Evolutionary conservation across 805 yeast species (phyloP).

Genomic region (Yarrowia hollandica): DNA sequence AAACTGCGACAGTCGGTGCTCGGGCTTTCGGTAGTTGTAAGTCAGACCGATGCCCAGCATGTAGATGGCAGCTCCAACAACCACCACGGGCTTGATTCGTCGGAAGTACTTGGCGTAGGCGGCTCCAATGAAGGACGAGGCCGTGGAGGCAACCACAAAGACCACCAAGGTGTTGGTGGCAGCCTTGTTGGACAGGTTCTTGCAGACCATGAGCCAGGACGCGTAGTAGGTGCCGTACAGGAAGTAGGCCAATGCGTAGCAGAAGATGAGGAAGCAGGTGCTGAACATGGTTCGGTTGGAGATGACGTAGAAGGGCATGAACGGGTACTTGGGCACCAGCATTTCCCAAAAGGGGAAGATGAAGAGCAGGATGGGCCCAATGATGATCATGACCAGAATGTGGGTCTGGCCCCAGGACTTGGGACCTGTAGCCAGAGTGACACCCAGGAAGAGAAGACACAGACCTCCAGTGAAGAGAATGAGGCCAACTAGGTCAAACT

Average conservation of each 20-base stretch:
- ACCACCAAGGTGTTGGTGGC: constrained; percentile 26
- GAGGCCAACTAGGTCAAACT: constrained; percentile 64
- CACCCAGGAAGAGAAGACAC: constrained; percentile 68
- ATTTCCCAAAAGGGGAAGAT: constrained; percentile 52
- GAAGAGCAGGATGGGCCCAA: constrained; percentile 66
- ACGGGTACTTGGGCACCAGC: constrained; percentile 50
- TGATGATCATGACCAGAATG: constrained; percentile 66
- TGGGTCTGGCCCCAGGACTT: constrained; percentile 60
- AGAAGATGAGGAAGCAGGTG: constrained; percentile 30
- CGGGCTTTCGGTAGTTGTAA: constrained; percentile 56
- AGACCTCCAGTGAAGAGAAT: constrained; percentile 54
- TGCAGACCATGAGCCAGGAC: constrained; percentile 30
- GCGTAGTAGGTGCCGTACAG: constrained; percentile 27
- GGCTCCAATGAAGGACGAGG: constrained; percentile 9
- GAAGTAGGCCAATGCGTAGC: constrained; percentile 39
- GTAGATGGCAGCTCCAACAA: constrained; percentile 62
- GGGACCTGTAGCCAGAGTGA: constrained; percentile 65
- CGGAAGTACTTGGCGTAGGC: constrained; percentile 40
- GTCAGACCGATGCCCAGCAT: constrained; percentile 61
- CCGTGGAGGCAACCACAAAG: constrained; percentile 27
- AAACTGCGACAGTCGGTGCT: constrained; percentile 53
- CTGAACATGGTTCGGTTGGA: constrained; percentile 52
- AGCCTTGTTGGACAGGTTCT: constrained; percentile 24
- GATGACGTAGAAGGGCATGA: constrained; percentile 58
- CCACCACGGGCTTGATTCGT: constrained; percentile 58